Percentiles rank a stretch among this genome's conserved stretches.
These are phyloP conservation scores for Cyberlindnera saturnus DNA, from an alignment of 805 yeast species.

Conservation along the genomic window DNA sequence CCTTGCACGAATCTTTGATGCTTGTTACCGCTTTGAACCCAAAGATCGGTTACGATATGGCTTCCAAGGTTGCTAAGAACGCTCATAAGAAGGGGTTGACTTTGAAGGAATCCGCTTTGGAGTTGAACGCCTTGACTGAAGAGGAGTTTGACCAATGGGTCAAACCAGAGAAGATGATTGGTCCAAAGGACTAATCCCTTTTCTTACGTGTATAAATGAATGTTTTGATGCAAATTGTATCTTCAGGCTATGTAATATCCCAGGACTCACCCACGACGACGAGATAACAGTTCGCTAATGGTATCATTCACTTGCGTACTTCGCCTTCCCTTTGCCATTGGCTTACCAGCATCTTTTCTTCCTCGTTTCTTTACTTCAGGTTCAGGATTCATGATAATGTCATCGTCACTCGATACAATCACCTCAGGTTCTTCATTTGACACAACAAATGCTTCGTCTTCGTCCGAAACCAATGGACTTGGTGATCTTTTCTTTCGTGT, in stretches of 20 bases:
- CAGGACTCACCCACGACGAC: background rate
- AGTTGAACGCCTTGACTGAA: slow-evolving; percentile 75
- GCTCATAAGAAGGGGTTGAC: slow-evolving; percentile 98
- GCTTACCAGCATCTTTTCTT: background rate
- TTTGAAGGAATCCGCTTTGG: slow-evolving; percentile 89
- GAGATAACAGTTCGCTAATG: slow-evolving; percentile 1
- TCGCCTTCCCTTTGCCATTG: background rate
- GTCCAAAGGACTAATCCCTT: slow-evolving; percentile 51
- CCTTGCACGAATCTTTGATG: slow-evolving; percentile 93
- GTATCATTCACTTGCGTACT: background rate
- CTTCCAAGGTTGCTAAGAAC: slow-evolving; percentile 96
- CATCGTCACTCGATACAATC: background rate
- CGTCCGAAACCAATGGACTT: background rate
- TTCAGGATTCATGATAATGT: background rate
- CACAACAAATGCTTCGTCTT: background rate
- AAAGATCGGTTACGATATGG: slow-evolving; percentile 96
- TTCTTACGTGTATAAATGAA: background rate
- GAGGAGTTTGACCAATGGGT: slow-evolving; percentile 96
- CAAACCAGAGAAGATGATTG: slow-evolving; percentile 96
- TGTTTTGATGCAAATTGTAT: background rate
- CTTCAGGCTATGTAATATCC: background rate
- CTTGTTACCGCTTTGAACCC: slow-evolving; percentile 98
- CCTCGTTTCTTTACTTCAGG: background rate
- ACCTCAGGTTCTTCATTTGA: background rate
- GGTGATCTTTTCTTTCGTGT: background rate